Percentiles rank a stretch among this genome's conserved stretches.
These are phyloP conservation scores for Datisca glomerata DNA, from an alignment of 306 rosid genomes.

Conservation along the genomic window DNA sequence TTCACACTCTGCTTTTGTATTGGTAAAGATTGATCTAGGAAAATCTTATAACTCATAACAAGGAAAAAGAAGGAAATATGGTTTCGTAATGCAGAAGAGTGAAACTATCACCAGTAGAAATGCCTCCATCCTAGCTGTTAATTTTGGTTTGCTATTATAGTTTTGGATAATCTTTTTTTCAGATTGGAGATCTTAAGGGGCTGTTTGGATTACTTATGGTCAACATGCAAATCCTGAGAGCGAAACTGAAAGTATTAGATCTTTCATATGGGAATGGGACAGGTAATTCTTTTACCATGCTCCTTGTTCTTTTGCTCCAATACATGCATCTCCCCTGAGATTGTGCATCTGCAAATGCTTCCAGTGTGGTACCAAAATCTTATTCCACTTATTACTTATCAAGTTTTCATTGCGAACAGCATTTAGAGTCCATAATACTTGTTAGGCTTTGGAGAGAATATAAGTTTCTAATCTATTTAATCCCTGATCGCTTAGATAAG, in stretches of 20 bases:
- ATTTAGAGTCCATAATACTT: no score
- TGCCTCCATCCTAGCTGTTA: no score
- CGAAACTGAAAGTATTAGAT: slow-evolving; percentile 68
- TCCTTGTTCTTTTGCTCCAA: not conserved
- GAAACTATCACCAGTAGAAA: no score
- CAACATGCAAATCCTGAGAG: slow-evolving; percentile 67
- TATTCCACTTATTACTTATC: not conserved
- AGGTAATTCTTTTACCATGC: slow-evolving; percentile 23
- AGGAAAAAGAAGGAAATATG: no score
- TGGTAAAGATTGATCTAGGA: no score
- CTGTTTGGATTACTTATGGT: slow-evolving; percentile 68
- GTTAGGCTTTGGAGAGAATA: slow-evolving; percentile 1
- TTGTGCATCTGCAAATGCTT: no score
- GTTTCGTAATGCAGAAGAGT: no score
- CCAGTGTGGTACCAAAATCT: not conserved
- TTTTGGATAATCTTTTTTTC: slow-evolving; percentile 17
- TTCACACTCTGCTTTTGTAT: no score
- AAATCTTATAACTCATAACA: no score
- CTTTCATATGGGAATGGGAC: slow-evolving; percentile 60
- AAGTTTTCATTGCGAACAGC: not conserved
- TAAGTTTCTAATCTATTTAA: no score
- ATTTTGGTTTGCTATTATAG: not conserved
- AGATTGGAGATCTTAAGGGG: slow-evolving; percentile 92
- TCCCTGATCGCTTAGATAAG: slow-evolving; percentile 1
- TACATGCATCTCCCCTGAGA: not conserved